phyloP scores from a whole-genome alignment of 305 asterid species.

The Solanum chacoense region DNA sequence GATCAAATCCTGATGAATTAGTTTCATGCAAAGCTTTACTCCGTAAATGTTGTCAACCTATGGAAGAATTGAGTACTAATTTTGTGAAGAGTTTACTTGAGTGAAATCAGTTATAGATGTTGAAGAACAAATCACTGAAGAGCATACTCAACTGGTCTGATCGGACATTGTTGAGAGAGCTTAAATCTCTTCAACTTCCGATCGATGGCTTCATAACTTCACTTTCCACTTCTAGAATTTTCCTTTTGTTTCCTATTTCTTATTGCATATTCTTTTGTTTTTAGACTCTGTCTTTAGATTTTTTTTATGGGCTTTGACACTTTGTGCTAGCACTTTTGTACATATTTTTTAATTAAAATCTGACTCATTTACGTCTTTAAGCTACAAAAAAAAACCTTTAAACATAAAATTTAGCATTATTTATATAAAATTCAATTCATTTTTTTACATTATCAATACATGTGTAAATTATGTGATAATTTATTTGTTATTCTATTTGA shows the following conservation, averaged over 20 bases:
- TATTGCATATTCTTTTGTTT: neutral
- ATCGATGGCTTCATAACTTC: neutral
- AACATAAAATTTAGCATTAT: neutral
- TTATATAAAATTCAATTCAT: too few relatives aligned
- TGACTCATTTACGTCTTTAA: neutral
- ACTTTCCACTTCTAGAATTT: neutral
- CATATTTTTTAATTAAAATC: neutral
- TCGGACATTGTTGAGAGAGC: neutral
- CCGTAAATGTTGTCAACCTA: neutral
- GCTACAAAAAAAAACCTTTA: neutral
- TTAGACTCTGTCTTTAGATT: neutral
- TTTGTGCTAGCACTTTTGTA: too few relatives aligned
- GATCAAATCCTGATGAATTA: neutral
- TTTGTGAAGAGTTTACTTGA: neutral
- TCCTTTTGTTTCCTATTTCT: neutral
- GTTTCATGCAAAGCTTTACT: neutral
- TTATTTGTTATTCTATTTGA: neutral
- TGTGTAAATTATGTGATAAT: too few relatives aligned
- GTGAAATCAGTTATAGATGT: neutral
- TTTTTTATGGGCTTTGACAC: too few relatives aligned
- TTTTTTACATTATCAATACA: neutral
- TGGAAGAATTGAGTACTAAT: neutral
- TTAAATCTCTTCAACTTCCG: neutral
- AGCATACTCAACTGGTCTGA: neutral
- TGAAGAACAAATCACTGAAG: neutral